phyloP scores from a whole-genome alignment of 768 basidiomycete genomes.

The Termitomyces sp. region DNA sequence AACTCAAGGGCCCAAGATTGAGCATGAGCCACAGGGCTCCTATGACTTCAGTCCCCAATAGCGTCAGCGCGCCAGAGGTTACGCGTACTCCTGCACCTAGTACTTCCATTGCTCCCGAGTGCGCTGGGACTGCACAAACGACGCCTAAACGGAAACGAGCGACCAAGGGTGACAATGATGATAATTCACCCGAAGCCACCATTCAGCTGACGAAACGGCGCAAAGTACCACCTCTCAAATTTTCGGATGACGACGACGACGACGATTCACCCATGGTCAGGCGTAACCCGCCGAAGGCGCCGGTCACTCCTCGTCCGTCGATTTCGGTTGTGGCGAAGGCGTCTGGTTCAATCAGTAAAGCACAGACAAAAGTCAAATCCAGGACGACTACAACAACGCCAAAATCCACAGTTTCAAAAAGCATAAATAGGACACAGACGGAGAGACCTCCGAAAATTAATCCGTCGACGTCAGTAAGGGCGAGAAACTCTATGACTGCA shows the following conservation, averaged over 20 bases:
- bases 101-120: too few relatives aligned
- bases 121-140: not conserved
- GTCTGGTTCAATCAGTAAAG: conserved; percentile 1
- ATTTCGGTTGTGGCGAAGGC: not conserved
- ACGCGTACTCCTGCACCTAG: not conserved
- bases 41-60: not conserved
- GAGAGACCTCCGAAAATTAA: not conserved
- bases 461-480: not conserved
- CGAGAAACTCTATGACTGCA: conserved; percentile 2
- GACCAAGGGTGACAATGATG: not conserved
- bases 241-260: not conserved
- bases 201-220: not conserved
- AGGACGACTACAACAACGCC: not conserved
- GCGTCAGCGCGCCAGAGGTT: not conserved
- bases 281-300: not conserved
- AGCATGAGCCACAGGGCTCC: not conserved
- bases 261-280: not conserved
- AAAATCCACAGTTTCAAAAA: not conserved
- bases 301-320: not conserved
- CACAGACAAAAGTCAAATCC: not conserved
- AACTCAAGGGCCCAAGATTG: not conserved
- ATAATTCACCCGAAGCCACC: not conserved
- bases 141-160: conserved; percentile 5
- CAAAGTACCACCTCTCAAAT: not conserved
- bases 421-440: not conserved